These are phyloP conservation scores for Gymnopus androsaceus DNA, from an alignment of 1,284 basidiomycete species.

Conservation along the genomic window DNA sequence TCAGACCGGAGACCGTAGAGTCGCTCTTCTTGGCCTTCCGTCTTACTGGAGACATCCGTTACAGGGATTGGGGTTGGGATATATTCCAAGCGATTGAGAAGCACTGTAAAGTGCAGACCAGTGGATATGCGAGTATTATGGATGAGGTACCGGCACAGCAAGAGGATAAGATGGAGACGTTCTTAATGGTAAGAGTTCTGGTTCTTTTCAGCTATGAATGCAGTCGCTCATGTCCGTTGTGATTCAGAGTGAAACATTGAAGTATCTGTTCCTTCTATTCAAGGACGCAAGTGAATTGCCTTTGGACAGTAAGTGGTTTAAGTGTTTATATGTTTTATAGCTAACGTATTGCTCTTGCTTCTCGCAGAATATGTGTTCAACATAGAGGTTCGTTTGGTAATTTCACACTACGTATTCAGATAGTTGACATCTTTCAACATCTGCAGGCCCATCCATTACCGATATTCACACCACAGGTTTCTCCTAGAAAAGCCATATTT, in stretches of 20 bases:
- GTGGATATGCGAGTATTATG: constrained; percentile 88
- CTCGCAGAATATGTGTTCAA: constrained; percentile 97
- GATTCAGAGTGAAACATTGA: constrained; percentile 83
- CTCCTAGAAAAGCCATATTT: no score
- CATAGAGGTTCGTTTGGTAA: constrained; percentile 77
- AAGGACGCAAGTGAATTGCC: constrained; percentile 76
- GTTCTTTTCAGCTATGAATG: not conserved
- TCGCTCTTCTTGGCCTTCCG: constrained; percentile 89
- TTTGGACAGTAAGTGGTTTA: constrained; percentile 60
- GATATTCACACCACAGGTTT: constrained; percentile 59
- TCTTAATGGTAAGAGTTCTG: constrained; percentile 68
- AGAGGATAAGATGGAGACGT: constrained; percentile 95
- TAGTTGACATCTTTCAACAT: no score
- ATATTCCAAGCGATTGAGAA: constrained; percentile 91
- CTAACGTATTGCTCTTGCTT: no score
- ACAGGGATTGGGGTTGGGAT: constrained; percentile 87
- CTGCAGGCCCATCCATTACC: constrained; percentile 69
- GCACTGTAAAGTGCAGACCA: constrained; percentile 72
- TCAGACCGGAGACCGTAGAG: constrained; percentile 93
- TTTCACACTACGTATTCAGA: no score
- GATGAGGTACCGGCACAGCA: constrained; percentile 66
- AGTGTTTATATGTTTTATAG: not conserved
- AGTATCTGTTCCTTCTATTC: constrained; percentile 92
- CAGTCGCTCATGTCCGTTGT: constrained; percentile 15
- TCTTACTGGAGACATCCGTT: constrained; percentile 80